Percentiles rank a stretch among this genome's conserved stretches.
Conservation (phyloP, 2,329 filamentous ascomycete genomes). For the Fusarium bactridioides region DNA sequence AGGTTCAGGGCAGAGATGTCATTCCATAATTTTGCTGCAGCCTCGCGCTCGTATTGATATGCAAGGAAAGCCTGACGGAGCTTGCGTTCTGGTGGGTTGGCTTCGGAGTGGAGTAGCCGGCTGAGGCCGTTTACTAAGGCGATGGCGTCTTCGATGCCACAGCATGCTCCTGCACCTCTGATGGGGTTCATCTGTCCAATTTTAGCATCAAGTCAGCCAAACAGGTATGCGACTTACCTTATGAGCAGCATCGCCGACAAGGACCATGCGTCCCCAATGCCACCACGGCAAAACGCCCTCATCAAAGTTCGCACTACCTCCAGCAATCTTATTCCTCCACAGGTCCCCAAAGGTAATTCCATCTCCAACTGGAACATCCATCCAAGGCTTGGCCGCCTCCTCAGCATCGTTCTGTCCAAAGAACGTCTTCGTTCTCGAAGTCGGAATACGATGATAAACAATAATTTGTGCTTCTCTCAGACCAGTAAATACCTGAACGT, state of each 20-base stretch:
- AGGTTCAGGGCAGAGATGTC: slow-evolving; percentile 3
- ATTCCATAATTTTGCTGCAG: slow-evolving; percentile 10
- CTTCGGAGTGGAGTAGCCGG: background rate
- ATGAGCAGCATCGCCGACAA: slow-evolving; percentile 17
- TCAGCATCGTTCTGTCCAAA: slow-evolving; percentile 21
- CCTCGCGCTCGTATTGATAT: slow-evolving; percentile 10
- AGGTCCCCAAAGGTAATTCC: slow-evolving; percentile 13
- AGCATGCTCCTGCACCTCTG: slow-evolving; percentile 21
- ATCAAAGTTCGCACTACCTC: slow-evolving; percentile 19
- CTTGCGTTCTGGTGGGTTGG: background rate
- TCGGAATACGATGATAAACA: slow-evolving; percentile 8
- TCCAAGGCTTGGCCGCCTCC: slow-evolving; percentile 6
- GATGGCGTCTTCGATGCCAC: slow-evolving; percentile 14
- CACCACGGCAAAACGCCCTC: slow-evolving; percentile 19
- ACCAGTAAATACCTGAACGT: slow-evolving; percentile 20
- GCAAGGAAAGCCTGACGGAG: background rate
- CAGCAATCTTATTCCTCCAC: slow-evolving; percentile 12
- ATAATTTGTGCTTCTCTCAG: slow-evolving; percentile 3
- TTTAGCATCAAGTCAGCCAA: background rate
- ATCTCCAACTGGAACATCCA: slow-evolving; percentile 2
- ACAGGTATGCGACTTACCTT: background rate
- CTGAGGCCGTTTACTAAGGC: slow-evolving; percentile 5
- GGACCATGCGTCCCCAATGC: slow-evolving; percentile 23
- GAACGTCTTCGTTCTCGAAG: slow-evolving; percentile 1
- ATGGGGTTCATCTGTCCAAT: slow-evolving; percentile 11